Percentiles rank a stretch among this genome's conserved stretches.
phyloP scores from a whole-genome alignment of 2,329 filamentous ascomycete genomes.

The Botrytis porri region DNA sequence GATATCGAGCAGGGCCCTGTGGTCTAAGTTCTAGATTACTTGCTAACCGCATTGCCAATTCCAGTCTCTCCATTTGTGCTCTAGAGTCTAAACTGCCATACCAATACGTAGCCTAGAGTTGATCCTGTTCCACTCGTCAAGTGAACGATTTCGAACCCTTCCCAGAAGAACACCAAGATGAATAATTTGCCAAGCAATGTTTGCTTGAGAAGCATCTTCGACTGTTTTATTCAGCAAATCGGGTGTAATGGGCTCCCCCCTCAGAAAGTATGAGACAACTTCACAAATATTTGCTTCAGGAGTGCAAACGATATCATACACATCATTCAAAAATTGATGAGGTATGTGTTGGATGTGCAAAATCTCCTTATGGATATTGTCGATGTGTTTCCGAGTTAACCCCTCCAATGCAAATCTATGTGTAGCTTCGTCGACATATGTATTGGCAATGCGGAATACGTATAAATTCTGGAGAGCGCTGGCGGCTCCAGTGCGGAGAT shows the following conservation, averaged over 20 bases:
- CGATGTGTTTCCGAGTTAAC: background rate
- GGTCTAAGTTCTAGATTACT: background rate
- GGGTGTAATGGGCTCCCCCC: background rate
- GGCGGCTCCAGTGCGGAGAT: background rate
- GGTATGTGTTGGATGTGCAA: background rate
- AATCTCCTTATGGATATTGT: background rate
- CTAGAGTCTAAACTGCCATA: background rate
- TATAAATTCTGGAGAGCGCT: background rate
- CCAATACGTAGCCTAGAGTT: no score
- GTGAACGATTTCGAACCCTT: no score
- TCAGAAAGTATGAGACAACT: background rate
- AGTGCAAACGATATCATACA: background rate
- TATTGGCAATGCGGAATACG: background rate
- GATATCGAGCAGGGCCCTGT: background rate
- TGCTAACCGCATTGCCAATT: no score
- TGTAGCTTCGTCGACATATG: background rate
- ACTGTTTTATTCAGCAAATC: background rate
- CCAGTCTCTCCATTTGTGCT: background rate
- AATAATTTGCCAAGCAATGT: background rate
- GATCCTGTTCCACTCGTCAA: rapidly evolving
- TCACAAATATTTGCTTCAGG: background rate
- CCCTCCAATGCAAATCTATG: no score
- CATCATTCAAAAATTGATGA: background rate
- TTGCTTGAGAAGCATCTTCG: background rate
- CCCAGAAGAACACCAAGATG: background rate